phyloP scores from a whole-genome alignment of 768 basidiomycete species.

The Suillus bovinus region DNA sequence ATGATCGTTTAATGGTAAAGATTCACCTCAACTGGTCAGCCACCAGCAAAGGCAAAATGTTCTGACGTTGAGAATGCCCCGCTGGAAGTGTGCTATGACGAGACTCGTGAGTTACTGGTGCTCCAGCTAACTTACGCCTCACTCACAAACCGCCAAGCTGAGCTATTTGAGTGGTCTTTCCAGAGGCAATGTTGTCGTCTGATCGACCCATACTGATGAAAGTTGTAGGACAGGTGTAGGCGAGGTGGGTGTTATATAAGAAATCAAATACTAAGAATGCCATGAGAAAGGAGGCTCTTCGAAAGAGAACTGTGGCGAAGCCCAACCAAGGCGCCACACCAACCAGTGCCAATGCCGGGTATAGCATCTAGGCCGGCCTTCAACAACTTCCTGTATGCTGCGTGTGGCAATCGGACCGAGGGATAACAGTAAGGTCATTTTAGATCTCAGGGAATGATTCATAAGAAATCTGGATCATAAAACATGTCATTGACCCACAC shows the following conservation, averaged over 20 bases:
- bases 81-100: neutral
- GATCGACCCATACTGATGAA: neutral
- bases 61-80: neutral
- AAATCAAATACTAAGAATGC: neutral
- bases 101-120: neutral
- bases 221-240: neutral
- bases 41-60: neutral
- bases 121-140: neutral
- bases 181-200: neutral
- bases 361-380: neutral
- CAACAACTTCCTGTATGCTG: neutral
- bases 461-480: neutral
- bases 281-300: neutral
- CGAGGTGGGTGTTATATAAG: neutral
- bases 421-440: neutral
- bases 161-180: neutral
- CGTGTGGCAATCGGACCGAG: neutral
- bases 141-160: neutral
- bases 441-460: neutral
- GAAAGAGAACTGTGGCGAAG: neutral
- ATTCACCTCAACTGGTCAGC: neutral
- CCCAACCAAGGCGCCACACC: neutral
- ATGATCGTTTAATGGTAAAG: neutral
- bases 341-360: neutral
- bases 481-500: neutral